phyloP scores from a whole-genome alignment of 1,139 yeast genomes.

The Entelexis paramagnoliae region DNA sequence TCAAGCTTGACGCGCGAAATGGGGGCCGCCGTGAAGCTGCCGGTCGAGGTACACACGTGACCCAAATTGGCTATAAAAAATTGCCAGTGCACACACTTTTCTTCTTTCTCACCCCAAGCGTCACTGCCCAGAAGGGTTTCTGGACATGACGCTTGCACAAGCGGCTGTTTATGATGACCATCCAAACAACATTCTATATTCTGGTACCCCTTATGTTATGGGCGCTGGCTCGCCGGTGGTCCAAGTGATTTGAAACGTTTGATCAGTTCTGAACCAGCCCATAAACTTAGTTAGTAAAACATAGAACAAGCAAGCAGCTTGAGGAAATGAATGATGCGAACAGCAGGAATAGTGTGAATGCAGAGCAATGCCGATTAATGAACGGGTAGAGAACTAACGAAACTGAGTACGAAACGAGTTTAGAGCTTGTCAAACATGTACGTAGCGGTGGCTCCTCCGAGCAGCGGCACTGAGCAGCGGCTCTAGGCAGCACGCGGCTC shows the following conservation, averaged over 20 bases:
- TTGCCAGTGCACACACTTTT: neutral
- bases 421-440: no score
- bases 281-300: neutral
- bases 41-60: no score
- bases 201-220: slow-evolving; percentile 27
- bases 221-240: slow-evolving; percentile 12
- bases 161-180: slow-evolving; percentile 21
- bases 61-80: neutral
- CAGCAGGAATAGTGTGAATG: no score
- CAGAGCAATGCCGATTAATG: no score
- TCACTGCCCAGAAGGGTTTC: neutral
- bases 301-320: neutral
- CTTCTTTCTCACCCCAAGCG: neutral
- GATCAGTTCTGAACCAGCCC: slow-evolving; percentile 20
- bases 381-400: no score
- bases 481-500: no score
- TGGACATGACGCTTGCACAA: neutral
- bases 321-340: no score
- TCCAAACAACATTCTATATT: slow-evolving; percentile 14
- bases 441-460: no score
- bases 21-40: no score
- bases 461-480: no score
- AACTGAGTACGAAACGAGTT: no score
- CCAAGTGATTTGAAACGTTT: slow-evolving; percentile 25
- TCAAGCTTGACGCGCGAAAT: no score